Evolutionary conservation across 1,284 basidiomycete species (phyloP), one percentile per base, ranked within the genome.

Genomic region (Ceratobasidium sp.): DNA sequence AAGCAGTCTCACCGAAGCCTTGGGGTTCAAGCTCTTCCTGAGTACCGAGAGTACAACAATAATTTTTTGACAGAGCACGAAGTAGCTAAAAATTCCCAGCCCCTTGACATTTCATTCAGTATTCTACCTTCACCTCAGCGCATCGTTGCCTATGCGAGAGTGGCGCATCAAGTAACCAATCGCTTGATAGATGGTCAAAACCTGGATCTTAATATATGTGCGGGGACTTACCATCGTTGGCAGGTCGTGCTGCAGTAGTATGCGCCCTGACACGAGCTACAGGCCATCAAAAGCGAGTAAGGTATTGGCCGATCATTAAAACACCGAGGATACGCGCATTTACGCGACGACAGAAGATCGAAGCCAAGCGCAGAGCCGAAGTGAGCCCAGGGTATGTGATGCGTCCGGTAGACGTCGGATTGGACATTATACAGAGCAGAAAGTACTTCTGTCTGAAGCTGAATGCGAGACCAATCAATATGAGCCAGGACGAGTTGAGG

Each of bases 321-420:
- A 38, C 59, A 61, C 59, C 59, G 59, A 33, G 59, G 40, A 20
- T 61, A 61, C 20, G 28, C 59, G 33, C 59, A 61, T 61, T 33
- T 40, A 38, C 20, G 59, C 59, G 26, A 15, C 9, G 59, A 61
- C 26, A 5, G 4, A 26, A 61, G 28, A 12, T 61, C 33, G 28
- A 61, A 61, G 3, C 59, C 26, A 33, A 61, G 59, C 13, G 33
- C 28, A 33, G 13, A 33, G 4, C 59, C 59, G 12, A 61, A 15
- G 12, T 26, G 17, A 13, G 20, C 9, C 59, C 59, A 61, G 17
- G 59, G 59, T 10, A 38, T 33, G 28, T 20, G 12, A 20, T 38
- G 40, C 13, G 5, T 61, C 3, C 40, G 33, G 17, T 20, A 15
- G 15, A 13, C 17, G 5, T 61, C 17, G 7, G 59, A 20, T 7